Evolutionary conservation across 768 basidiomycete genomes (phyloP).

Genomic region (Boletus vinaceobasis): DNA sequence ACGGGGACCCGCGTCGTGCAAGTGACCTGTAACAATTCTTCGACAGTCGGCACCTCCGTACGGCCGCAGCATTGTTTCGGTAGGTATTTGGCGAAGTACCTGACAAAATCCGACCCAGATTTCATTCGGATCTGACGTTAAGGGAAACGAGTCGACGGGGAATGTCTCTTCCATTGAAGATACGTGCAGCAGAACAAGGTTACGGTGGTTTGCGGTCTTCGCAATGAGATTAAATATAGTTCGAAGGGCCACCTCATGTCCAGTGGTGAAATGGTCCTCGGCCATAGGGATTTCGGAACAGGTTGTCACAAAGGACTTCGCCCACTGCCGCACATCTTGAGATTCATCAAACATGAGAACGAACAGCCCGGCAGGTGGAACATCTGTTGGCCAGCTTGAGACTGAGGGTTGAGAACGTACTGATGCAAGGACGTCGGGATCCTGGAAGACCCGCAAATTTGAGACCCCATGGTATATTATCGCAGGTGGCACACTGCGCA

Average conservation of each 20-base stretch:
- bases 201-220: constrained; percentile 6
- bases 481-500: constrained; percentile 47
- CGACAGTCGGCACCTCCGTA: constrained; percentile 43
- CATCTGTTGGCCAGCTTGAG: constrained; percentile 53
- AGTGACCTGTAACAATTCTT: constrained; percentile 56
- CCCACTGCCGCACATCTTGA: constrained; percentile 56
- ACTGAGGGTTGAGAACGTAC: constrained; percentile 25
- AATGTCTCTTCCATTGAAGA: constrained; percentile 5
- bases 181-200: background rate
- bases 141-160: constrained; percentile 17
- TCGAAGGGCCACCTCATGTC: constrained; percentile 47
- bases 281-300: constrained; percentile 44
- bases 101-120: constrained; percentile 51
- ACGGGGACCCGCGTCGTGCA: constrained; percentile 60
- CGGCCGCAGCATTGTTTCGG: constrained; percentile 35
- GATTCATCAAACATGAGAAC: constrained; percentile 53
- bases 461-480: constrained; percentile 60
- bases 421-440: constrained; percentile 42
- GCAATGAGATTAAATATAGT: constrained; percentile 31
- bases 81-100: constrained; percentile 54
- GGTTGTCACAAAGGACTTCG: constrained; percentile 43
- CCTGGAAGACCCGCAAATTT: constrained; percentile 55
- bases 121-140: constrained; percentile 38
- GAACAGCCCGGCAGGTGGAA: constrained; percentile 60
- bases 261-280: constrained; percentile 42